Evolutionary conservation across 2,329 filamentous ascomycete species (phyloP).

Genomic region (Ophiocordyceps australis): DNA sequence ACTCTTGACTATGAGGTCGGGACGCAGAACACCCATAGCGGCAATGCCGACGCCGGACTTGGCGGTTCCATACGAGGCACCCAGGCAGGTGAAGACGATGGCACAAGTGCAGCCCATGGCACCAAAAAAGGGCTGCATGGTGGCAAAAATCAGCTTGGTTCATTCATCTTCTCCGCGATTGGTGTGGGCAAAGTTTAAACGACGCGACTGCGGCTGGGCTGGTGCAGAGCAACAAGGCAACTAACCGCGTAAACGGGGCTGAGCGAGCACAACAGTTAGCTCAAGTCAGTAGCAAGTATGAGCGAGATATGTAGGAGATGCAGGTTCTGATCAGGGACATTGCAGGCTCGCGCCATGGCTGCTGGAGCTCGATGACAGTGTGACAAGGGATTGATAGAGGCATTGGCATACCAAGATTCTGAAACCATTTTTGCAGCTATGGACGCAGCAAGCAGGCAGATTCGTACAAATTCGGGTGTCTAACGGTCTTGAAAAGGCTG

Average conservation of each 20-base stretch:
- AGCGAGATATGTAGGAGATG: no score
- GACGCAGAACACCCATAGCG: conserved; percentile 93
- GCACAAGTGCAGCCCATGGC: conserved; percentile 95
- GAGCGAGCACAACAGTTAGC: conserved; percentile 22
- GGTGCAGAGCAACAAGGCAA: conserved; percentile 20
- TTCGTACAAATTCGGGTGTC: conserved; percentile 4
- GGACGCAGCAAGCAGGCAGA: conserved; percentile 5
- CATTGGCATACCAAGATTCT: conserved; percentile 60
- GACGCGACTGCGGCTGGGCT: conserved; percentile 10
- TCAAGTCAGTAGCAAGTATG: no score
- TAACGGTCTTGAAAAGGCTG: conserved; percentile 2
- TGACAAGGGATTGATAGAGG: conserved; percentile 11
- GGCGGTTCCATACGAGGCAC: conserved; percentile 94
- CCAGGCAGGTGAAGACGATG: conserved; percentile 92
- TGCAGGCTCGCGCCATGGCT: conserved; percentile 5
- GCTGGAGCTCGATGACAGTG: conserved; percentile 12
- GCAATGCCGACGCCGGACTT: conserved; percentile 99
- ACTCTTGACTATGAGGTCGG: conserved; percentile 99
- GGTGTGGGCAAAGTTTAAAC: conserved; percentile 5
- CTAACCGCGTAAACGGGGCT: conserved; percentile 99
- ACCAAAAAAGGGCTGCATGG: conserved; percentile 68
- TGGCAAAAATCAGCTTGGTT: conserved; percentile 13
- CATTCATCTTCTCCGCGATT: conserved; percentile 4
- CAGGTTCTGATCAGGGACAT: neutral
- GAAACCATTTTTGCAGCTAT: conserved; percentile 47